These are phyloP conservation scores for Pseudisothecium myosuroides DNA, from an alignment of 225 moss, liverwort and hornwort species.

Conservation along the genomic window DNA sequence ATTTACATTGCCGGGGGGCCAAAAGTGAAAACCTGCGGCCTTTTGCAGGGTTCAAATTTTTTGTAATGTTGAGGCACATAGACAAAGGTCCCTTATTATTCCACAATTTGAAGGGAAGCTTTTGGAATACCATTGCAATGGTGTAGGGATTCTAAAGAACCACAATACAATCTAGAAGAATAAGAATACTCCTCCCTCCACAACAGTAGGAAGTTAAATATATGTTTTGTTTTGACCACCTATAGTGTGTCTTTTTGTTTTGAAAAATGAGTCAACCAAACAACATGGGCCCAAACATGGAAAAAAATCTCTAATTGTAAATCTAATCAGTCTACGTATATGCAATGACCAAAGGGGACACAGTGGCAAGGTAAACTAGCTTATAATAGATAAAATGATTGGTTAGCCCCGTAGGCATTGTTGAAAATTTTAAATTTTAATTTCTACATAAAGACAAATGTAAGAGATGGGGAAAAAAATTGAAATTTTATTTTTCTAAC, in stretches of 20 bases:
- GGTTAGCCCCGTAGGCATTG: rapidly evolving
- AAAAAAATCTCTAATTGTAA: neutral
- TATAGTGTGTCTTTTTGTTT: neutral
- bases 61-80: neutral
- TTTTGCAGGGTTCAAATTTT: too few species aligned
- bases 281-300: too few species aligned
- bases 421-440: neutral
- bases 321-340: neutral
- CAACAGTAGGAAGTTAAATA: neutral
- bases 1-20: too few species aligned
- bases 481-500: neutral
- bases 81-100: neutral
- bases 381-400: neutral
- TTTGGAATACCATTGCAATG: neutral
- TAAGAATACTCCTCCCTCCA: rapidly evolving
- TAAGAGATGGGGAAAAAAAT: rapidly evolving
- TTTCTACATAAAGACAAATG: neutral
- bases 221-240: neutral
- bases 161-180: rapidly evolving
- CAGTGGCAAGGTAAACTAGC: rapidly evolving
- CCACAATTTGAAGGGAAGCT: neutral
- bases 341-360: too few species aligned
- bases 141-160: neutral
- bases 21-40: too few species aligned
- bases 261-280: neutral